phyloP scores from a whole-genome alignment of 2,329 filamentous ascomycete genomes.

The Penicillium sp. region DNA sequence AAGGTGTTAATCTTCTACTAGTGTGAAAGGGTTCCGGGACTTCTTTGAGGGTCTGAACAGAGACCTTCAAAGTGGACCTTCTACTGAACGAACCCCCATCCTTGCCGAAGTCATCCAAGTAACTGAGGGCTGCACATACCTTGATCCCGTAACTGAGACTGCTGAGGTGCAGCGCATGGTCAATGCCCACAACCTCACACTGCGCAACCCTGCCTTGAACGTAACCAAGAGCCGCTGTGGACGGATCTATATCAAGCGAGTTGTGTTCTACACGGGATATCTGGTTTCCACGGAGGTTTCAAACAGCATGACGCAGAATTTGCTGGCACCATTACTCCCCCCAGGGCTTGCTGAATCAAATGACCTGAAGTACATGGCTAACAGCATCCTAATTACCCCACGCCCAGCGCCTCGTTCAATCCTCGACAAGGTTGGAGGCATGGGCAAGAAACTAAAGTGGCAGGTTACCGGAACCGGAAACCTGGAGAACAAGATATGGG shows the following conservation, averaged over 20 bases:
- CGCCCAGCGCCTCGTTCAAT: conserved; percentile 70
- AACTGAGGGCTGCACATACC: conserved; percentile 66
- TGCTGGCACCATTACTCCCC: conserved; percentile 62
- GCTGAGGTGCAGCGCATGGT: conserved; percentile 85
- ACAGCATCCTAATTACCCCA: conserved; percentile 86
- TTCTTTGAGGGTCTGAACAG: conserved; percentile 79
- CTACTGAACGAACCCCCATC: conserved; percentile 62
- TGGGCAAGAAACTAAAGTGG: conserved; percentile 81
- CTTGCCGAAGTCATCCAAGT: conserved; percentile 82
- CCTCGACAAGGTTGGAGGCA: conserved; percentile 79
- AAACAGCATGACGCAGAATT: conserved; percentile 62
- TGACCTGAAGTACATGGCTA: conserved; percentile 78
- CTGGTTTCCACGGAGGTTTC: conserved; percentile 72
- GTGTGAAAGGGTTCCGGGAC: conserved; percentile 75
- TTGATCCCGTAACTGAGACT: conserved; percentile 76
- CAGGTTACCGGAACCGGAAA: conserved; percentile 73
- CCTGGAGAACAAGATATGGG: conserved; percentile 82
- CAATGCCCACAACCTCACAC: conserved; percentile 70
- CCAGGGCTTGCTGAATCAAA: conserved; percentile 58
- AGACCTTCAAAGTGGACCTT: conserved; percentile 44
- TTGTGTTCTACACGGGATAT: conserved; percentile 89
- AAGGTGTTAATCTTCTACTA: conserved; percentile 32
- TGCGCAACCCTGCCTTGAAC: conserved; percentile 33
- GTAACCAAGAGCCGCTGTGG: conserved; percentile 44
- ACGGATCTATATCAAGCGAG: conserved; percentile 73